Percentiles rank a stretch among this genome's conserved stretches.
These are phyloP conservation scores for Amylocarpus encephaloides DNA, from an alignment of 2,329 filamentous ascomycete genomes.

Conservation along the genomic window DNA sequence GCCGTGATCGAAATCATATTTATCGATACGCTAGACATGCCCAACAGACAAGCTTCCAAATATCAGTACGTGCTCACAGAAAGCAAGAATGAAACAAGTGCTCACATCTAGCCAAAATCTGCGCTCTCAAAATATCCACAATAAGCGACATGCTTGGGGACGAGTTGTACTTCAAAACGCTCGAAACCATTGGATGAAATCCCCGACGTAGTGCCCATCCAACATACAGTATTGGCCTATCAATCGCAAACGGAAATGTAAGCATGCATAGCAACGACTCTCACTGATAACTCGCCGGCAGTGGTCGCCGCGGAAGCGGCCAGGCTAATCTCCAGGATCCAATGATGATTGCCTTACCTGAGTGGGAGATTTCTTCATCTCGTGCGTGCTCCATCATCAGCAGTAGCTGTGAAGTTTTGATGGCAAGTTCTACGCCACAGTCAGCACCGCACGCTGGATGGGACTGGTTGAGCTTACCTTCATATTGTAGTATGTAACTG, in stretches of 20 bases:
- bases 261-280: constrained; percentile 3
- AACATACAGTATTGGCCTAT: constrained; percentile 6
- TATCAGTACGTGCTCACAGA: no score
- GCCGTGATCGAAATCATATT: no score
- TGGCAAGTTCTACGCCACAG: constrained; percentile 54
- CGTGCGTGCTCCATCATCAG: constrained; percentile 60
- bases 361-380: constrained; percentile 50
- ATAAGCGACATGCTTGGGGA: no score
- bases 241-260: constrained; percentile 2
- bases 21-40: no score
- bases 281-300: background rate
- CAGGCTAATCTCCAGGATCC: constrained; percentile 35
- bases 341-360: constrained; percentile 63
- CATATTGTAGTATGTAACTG: constrained; percentile 63
- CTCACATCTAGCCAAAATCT: no score
- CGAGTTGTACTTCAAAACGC: no score
- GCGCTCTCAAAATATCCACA: no score
- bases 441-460: constrained; percentile 6
- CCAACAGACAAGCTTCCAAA: no score
- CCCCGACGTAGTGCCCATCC: constrained; percentile 7
- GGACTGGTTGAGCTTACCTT: constrained; percentile 47
- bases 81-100: no score
- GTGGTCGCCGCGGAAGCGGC: background rate
- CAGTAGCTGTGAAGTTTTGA: constrained; percentile 58
- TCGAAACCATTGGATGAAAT: background rate